Evolutionary conservation across 495 filamentous ascomycete genomes (phyloP).

Genomic region (Aspergillus leporis): DNA sequence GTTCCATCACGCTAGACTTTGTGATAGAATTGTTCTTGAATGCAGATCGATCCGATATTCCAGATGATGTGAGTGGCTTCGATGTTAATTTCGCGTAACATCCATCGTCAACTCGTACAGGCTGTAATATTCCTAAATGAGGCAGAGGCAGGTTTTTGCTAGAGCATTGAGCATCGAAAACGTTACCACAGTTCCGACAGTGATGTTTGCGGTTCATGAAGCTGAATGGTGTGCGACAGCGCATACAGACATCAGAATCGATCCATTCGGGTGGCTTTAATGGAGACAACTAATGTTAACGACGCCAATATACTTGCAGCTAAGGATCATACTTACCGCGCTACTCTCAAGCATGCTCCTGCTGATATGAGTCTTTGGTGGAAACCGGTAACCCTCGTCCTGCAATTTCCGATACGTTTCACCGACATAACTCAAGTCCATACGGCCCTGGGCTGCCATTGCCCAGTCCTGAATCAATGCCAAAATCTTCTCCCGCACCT

Average conservation of each 20-base stretch:
- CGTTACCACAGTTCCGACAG: constrained; percentile 95
- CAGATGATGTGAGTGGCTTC: constrained; percentile 51
- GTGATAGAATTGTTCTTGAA: constrained; percentile 54
- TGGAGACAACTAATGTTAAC: background rate
- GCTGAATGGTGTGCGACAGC: constrained; percentile 90
- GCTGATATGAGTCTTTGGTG: constrained; percentile 80
- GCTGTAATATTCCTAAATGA: constrained; percentile 86
- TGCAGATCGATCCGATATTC: constrained; percentile 44
- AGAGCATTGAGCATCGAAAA: constrained; percentile 92
- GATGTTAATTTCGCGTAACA: constrained; percentile 89
- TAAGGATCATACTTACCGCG: constrained; percentile 65
- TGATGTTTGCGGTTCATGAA: constrained; percentile 99
- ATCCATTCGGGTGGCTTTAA: constrained; percentile 91
- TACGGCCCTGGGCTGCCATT: constrained; percentile 80
- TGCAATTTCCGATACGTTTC: constrained; percentile 83
- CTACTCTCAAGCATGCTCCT: constrained; percentile 96
- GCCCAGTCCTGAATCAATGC: constrained; percentile 95
- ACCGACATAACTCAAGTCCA: constrained; percentile 79
- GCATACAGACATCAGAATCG: constrained; percentile 98
- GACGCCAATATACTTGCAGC: background rate
- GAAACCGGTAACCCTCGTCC: constrained; percentile 83
- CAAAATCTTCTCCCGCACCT: constrained; percentile 86
- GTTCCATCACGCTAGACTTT: constrained; percentile 73
- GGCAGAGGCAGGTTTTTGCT: constrained; percentile 86
- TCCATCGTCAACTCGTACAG: constrained; percentile 95